Evolutionary conservation across 1,139 yeast species (phyloP).

Genomic region (Oligophagozyma castellii): DNA sequence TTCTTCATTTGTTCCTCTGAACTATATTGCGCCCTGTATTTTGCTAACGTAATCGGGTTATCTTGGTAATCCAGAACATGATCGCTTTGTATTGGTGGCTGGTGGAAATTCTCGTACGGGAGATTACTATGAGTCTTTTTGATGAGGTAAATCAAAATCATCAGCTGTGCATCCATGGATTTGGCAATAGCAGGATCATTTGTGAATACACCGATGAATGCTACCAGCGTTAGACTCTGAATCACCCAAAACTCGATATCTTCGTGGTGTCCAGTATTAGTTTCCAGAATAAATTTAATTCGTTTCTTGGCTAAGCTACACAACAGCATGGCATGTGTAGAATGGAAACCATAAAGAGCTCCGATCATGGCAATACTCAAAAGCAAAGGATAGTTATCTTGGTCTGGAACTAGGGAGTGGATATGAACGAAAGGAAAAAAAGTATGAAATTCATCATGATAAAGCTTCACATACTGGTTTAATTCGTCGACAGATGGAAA

Average conservation of each 20-base stretch:
- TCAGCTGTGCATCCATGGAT: constrained; percentile 61
- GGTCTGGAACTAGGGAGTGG: constrained; percentile 47
- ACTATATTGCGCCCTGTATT: constrained; percentile 21
- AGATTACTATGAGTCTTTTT: constrained; percentile 62
- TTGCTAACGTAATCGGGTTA: constrained; percentile 25
- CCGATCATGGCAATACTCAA: constrained; percentile 82
- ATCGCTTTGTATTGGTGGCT: constrained; percentile 39
- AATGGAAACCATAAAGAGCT: constrained; percentile 74
- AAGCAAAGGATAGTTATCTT: constrained; percentile 54
- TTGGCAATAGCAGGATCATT: constrained; percentile 62
- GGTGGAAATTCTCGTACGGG: constrained; percentile 48
- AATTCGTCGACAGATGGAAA: constrained; percentile 66
- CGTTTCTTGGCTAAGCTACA: constrained; percentile 70
- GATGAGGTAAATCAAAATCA: constrained; percentile 65
- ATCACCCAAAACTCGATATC: constrained; percentile 80
- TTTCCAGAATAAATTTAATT: constrained; percentile 64
- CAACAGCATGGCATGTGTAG: constrained; percentile 57
- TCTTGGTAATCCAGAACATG: constrained; percentile 23
- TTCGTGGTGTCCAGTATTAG: constrained; percentile 39
- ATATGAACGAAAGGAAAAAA: constrained; percentile 78
- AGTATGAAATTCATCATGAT: constrained; percentile 60
- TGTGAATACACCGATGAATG: constrained; percentile 70
- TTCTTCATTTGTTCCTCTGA: constrained; percentile 31
- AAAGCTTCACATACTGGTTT: constrained; percentile 57
- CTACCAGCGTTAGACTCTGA: constrained; percentile 69